Evolutionary conservation across 1,139 yeast species (phyloP), one percentile per base, ranked within the genome.

Genomic region (Geotrichum restrictum): DNA sequence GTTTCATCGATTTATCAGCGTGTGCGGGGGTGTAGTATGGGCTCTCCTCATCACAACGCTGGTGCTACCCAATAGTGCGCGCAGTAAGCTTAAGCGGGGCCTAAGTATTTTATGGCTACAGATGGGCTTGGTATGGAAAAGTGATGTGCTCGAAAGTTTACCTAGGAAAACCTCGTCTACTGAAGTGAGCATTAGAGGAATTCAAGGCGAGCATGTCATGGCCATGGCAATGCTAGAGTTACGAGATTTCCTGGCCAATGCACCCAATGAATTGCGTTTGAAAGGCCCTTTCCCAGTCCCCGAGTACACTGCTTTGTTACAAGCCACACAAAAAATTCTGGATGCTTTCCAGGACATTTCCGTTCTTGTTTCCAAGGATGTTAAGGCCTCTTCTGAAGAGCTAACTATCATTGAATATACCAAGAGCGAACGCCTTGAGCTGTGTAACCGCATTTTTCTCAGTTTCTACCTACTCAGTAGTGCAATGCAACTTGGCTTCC

Each of bases 71-170:
- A 83, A 82, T 62, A 81, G 88, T 63, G 95, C 95, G 0, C 72
- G 95, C 46, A 72, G 81, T 11, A 72, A 89, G 51, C 70, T 87
- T 53, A 81, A 85, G 57, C 74, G 75, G 33, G 88, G 88, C 0
- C 66, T 87, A 27, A 78, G 88, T 0, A 71, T 82, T 1, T 72
- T 86, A 29, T 88, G 95, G 95, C 70, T 88, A 43, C 72, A 89
- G 50, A 75, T 88, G 75, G 96, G 95, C 0, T 75, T 87, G 29
- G 76, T 83, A n/a, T 87, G 95, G 95, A 83, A 83, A 60, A 73
- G 82, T 24, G 86, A 82, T 55, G 81, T 82, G 0, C 61, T 79
- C 45, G 63, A 60, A 21, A 60, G 61, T 1, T 56, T 59, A 18
- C 67, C 67, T n/a, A 57, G 62, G 4, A 56, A 58, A 29, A 56